phyloP scores from a whole-genome alignment of 495 filamentous ascomycete species.

The Aspergillus egyptiacus region DNA sequence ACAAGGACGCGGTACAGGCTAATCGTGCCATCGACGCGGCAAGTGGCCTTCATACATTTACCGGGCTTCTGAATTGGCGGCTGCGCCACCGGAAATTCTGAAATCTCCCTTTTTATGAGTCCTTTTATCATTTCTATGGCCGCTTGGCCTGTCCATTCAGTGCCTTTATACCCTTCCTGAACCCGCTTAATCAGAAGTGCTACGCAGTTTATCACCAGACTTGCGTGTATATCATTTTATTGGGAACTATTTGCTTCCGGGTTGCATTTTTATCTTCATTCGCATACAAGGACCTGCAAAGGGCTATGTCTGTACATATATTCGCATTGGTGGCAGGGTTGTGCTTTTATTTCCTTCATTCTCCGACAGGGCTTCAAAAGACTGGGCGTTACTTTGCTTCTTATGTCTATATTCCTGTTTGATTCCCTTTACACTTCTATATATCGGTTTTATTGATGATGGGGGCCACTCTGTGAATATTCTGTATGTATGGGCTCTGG shows the following conservation, averaged over 20 bases:
- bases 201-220: slow-evolving; percentile 5
- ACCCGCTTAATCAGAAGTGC: slow-evolving; percentile 11
- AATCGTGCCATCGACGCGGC: slow-evolving; percentile 1
- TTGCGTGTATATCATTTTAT: slow-evolving; percentile 26
- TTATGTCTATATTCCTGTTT: neutral
- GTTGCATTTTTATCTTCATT: slow-evolving; percentile 14
- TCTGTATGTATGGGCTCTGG: slow-evolving; percentile 16
- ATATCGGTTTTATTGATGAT: slow-evolving; percentile 18
- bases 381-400: slow-evolving; percentile 6
- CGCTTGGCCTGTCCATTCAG: neutral
- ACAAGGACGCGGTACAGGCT: slow-evolving; percentile 6
- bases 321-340: slow-evolving; percentile 25
- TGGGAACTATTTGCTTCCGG: slow-evolving; percentile 1
- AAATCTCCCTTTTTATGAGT: neutral
- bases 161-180: neutral
- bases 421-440: slow-evolving; percentile 17
- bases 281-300: slow-evolving; percentile 19
- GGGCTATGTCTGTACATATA: slow-evolving; percentile 25
- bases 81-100: neutral
- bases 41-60: neutral
- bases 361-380: slow-evolving; percentile 6
- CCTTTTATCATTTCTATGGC: too few species aligned
- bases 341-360: slow-evolving; percentile 9
- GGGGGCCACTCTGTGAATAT: slow-evolving; percentile 14
- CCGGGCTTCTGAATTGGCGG: neutral